phyloP scores from a whole-genome alignment of 768 basidiomycete genomes.

The Rhizopogon roseolus region DNA sequence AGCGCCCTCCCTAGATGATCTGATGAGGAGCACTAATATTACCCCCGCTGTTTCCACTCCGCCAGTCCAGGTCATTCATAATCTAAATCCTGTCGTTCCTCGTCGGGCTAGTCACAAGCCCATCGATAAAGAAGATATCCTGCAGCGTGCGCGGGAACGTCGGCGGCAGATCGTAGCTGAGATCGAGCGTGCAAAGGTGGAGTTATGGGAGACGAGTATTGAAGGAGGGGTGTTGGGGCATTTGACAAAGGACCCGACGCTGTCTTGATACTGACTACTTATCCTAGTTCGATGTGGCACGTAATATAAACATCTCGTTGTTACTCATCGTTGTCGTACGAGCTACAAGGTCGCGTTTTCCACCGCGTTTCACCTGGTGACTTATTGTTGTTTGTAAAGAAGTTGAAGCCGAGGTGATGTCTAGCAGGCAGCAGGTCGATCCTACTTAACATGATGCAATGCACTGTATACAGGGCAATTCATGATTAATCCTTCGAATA shows the following conservation, averaged over 20 bases:
- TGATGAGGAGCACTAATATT: not conserved
- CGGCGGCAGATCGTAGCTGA: slow-evolving; percentile 47
- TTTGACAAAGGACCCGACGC: slow-evolving; percentile 30
- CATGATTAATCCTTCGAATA: too few species aligned
- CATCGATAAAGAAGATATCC: slow-evolving; percentile 36
- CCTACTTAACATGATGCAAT: too few species aligned
- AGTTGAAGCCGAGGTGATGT: too few species aligned
- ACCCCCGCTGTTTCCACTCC: not conserved
- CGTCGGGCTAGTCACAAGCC: not conserved
- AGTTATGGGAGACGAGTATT: slow-evolving; percentile 70
- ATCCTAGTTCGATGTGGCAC: not conserved
- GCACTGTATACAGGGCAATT: too few species aligned
- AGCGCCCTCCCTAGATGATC: not conserved
- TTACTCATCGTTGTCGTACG: not conserved
- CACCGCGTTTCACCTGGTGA: too few species aligned
- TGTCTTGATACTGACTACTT: not conserved
- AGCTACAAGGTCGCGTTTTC: not conserved
- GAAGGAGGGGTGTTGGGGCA: slow-evolving; percentile 62
- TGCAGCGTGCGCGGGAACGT: slow-evolving; percentile 50
- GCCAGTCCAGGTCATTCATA: slow-evolving; percentile 4
- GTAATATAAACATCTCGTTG: not conserved
- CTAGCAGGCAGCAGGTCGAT: too few species aligned
- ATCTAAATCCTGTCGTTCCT: not conserved
- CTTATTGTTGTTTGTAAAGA: too few species aligned
- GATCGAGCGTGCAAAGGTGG: slow-evolving; percentile 55